These are phyloP conservation scores for Orobanche coerulescens DNA, from an alignment of 257 asterid species.

Conservation along the genomic window DNA sequence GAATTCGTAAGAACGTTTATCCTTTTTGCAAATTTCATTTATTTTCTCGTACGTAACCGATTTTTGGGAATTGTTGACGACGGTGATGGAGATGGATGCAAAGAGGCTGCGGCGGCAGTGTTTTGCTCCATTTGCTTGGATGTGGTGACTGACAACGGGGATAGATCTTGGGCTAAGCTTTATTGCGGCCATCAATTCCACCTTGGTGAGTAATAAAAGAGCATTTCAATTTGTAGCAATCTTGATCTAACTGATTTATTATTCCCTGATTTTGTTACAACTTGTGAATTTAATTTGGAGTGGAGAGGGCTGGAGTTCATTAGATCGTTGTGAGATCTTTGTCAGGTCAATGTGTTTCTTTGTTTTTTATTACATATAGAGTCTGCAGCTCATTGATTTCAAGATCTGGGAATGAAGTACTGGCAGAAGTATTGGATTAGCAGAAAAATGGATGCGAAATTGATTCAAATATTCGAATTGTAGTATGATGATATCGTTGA, in stretches of 20 bases:
- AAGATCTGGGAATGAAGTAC: slow-evolving; percentile 14
- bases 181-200: slow-evolving; percentile 92
- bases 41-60: no score
- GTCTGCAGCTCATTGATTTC: neutral
- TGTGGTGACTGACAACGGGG: no score
- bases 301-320: neutral
- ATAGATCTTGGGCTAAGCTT: slow-evolving; percentile 88
- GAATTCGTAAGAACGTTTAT: no score
- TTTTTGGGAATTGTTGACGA: no score
- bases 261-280: no score
- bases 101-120: no score
- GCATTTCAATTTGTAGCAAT: slow-evolving; percentile 3
- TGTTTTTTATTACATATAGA: neutral
- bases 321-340: neutral
- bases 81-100: no score
- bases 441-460: neutral
- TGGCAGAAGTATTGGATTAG: neutral
- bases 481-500: neutral
- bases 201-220: slow-evolving; percentile 48
- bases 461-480: neutral
- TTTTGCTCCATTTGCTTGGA: no score
- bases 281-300: no score
- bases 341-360: neutral
- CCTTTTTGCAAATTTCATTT: no score
- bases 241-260: slow-evolving; percentile 18